Percentiles rank a stretch among this genome's conserved stretches.
These are phyloP conservation scores for Candida manassasensis DNA, from an alignment of 805 yeast species.

Conservation along the genomic window DNA sequence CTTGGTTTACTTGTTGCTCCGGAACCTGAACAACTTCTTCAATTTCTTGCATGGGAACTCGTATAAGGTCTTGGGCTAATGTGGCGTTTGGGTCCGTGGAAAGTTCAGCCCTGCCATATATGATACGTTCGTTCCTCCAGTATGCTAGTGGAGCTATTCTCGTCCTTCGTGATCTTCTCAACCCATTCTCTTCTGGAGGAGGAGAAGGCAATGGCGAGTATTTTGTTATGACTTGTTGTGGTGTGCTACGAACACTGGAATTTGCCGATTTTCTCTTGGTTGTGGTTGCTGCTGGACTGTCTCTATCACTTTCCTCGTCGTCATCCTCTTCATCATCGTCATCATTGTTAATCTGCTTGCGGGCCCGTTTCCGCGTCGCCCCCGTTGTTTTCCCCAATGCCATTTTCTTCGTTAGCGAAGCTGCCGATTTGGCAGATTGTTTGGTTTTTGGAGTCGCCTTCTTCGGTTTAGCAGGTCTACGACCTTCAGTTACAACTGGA, in stretches of 20 bases:
- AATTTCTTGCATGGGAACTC: conserved; percentile 50
- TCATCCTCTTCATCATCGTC: conserved; percentile 13
- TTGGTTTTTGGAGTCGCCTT: neutral
- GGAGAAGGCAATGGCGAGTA: conserved; percentile 38
- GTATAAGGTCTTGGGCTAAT: conserved; percentile 25
- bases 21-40: conserved; percentile 54
- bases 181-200: conserved; percentile 43
- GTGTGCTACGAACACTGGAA: conserved; percentile 4
- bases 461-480: neutral
- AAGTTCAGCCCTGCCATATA: conserved; percentile 43
- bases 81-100: conserved; percentile 41
- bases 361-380: neutral
- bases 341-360: conserved; percentile 2
- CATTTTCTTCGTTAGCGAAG: conserved; percentile 28
- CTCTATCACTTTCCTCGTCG: conserved; percentile 7
- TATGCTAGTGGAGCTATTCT: conserved; percentile 69
- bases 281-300: conserved; percentile 9
- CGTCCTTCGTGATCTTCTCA: conserved; percentile 62
- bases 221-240: conserved; percentile 11
- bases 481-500: conserved; percentile 8
- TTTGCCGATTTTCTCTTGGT: conserved; percentile 13
- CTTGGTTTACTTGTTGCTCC: conserved; percentile 16
- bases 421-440: conserved; percentile 4
- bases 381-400: conserved; percentile 20
- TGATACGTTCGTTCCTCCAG: conserved; percentile 79